Percentiles rank a stretch among this genome's conserved stretches.
Conservation (phyloP, 352 stramenopile genomes). For the Pythium pyrilobum region DNA sequence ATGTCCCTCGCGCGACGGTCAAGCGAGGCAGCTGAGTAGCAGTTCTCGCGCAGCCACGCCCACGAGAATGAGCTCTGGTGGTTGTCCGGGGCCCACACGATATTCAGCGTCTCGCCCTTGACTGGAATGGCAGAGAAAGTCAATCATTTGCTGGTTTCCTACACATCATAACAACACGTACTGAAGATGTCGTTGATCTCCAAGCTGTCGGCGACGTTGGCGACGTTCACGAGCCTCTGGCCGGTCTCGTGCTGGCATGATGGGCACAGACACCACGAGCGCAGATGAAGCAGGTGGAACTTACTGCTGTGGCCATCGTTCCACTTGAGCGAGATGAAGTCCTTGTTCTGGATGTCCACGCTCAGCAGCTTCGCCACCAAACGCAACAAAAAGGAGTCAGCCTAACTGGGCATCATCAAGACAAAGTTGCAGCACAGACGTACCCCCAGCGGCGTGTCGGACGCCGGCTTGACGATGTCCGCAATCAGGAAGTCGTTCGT, state of each 20-base stretch:
- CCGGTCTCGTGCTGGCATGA: constrained; percentile 70
- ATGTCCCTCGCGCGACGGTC: constrained; percentile 45
- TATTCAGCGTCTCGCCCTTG: constrained; percentile 61
- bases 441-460: constrained; percentile 13
- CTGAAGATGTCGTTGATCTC: constrained; percentile 74
- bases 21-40: constrained; percentile 55
- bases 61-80: constrained; percentile 68
- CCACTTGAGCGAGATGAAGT: constrained; percentile 78
- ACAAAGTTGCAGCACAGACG: not conserved
- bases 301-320: constrained; percentile 60
- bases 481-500: constrained; percentile 24
- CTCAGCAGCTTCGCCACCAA: constrained; percentile 35
- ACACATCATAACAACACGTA: constrained; percentile 17
- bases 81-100: constrained; percentile 54
- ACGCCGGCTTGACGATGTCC: constrained; percentile 10
- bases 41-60: constrained; percentile 74
- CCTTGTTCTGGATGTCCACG: constrained; percentile 64
- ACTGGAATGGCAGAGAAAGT: constrained; percentile 25
- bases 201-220: constrained; percentile 47
- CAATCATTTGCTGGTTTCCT: not conserved
- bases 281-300: constrained; percentile 72
- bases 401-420: not conserved
- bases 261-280: constrained; percentile 68
- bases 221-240: constrained; percentile 74
- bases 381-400: not conserved